These are phyloP conservation scores for Arachnomyces sp. DNA, from an alignment of 2,329 filamentous ascomycete genomes.

Conservation along the genomic window DNA sequence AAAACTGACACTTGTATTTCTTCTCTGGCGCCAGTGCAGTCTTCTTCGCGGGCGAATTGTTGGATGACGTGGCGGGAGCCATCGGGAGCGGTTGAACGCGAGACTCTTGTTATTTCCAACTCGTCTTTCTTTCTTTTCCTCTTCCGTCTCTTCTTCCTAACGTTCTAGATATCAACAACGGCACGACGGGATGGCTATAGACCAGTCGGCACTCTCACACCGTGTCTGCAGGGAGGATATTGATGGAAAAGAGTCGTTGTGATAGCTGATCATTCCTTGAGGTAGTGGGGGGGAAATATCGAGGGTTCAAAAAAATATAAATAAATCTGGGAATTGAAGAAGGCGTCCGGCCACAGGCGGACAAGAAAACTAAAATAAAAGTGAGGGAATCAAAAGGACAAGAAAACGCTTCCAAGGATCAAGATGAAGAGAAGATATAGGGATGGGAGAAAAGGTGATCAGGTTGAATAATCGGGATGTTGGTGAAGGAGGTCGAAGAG, in stretches of 20 bases:
- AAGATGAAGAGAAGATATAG: slow-evolving; percentile 12
- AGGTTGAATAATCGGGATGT: slow-evolving; percentile 13
- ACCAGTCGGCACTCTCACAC: slow-evolving; percentile 35
- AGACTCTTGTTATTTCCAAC: neutral
- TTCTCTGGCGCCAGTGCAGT: slow-evolving; percentile 74
- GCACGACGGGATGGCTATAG: slow-evolving; percentile 27
- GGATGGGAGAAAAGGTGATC: slow-evolving; percentile 10
- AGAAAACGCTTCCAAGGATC: slow-evolving; percentile 1
- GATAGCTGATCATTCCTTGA: slow-evolving; percentile 39
- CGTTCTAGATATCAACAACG: slow-evolving; percentile 13
- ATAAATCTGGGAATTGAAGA: slow-evolving; percentile 1
- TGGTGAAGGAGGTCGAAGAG: slow-evolving; percentile 11
- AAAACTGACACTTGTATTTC: slow-evolving; percentile 99
- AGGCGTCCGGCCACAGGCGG: slow-evolving; percentile 36
- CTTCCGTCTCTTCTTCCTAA: slow-evolving; percentile 12
- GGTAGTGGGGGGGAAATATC: slow-evolving; percentile 17
- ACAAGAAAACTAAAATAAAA: slow-evolving; percentile 13
- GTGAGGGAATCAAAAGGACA: slow-evolving; percentile 6
- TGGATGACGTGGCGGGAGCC: slow-evolving; percentile 51
- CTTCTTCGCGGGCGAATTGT: slow-evolving; percentile 73
- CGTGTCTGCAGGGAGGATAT: slow-evolving; percentile 35
- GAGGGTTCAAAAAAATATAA: slow-evolving; percentile 15
- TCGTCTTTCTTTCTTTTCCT: neutral
- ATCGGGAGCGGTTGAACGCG: slow-evolving; percentile 16
- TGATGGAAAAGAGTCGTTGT: slow-evolving; percentile 30